Percentiles rank a stretch among this genome's conserved stretches.
These are phyloP conservation scores for Dendrocalamus latiflorus DNA, from an alignment of 202 grass and related monocot genomes.

Conservation along the genomic window DNA sequence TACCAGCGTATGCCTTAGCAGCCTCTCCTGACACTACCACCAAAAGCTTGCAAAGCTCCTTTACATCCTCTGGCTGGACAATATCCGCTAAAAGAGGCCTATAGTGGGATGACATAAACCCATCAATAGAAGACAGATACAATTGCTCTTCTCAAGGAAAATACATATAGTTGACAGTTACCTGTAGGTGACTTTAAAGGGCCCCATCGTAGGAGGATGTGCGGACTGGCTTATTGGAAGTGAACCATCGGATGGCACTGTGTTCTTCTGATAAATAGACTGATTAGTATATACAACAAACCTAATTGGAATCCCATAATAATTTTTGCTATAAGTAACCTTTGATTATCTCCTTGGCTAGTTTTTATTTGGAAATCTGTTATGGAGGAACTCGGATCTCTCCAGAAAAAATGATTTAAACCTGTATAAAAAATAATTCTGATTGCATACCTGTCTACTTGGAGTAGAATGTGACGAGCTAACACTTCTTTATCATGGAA, in stretches of 20 bases:
- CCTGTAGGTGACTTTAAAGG: slow-evolving; percentile 92
- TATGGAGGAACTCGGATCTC: background rate
- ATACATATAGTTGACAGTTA: slow-evolving; percentile 28
- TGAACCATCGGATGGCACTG: slow-evolving; percentile 34
- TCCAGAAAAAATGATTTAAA: background rate
- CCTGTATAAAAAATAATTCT: background rate
- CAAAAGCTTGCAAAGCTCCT: slow-evolving; percentile 83
- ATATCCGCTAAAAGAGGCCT: slow-evolving; percentile 96
- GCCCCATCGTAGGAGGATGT: slow-evolving; percentile 46
- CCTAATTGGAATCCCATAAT: background rate
- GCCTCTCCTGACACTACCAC: slow-evolving; percentile 61
- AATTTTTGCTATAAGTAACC: background rate
- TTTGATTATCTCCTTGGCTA: slow-evolving; percentile 9
- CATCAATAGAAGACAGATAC: slow-evolving; percentile 33
- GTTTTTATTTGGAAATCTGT: background rate
- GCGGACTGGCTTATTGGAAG: slow-evolving; percentile 39
- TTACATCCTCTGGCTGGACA: slow-evolving; percentile 70
- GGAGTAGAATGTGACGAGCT: background rate
- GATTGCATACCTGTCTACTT: background rate
- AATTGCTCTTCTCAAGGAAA: slow-evolving; percentile 21
- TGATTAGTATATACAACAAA: slow-evolving; percentile 22
- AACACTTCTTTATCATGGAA: background rate
- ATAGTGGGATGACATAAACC: slow-evolving; percentile 31
- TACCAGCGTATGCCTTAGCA: slow-evolving; percentile 66
- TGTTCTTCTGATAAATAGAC: slow-evolving; percentile 53